These are phyloP conservation scores for Diaporthe caulivora DNA, from an alignment of 2,329 filamentous ascomycete species.

Conservation along the genomic window DNA sequence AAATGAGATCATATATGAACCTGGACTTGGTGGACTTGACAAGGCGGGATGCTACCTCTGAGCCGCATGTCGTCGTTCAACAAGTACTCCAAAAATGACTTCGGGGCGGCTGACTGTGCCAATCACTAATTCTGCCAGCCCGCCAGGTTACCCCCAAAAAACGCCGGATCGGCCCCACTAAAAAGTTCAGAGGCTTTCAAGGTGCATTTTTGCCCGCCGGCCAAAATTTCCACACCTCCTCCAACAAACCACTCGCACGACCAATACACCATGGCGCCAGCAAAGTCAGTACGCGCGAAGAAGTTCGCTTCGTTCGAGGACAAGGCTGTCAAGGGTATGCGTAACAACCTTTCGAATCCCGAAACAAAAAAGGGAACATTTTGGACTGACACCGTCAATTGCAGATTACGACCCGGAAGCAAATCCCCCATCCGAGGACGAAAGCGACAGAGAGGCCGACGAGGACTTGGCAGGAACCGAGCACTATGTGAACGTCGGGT, in stretches of 20 bases:
- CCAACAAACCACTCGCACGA: constrained; percentile 36
- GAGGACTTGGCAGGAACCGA: constrained; percentile 77
- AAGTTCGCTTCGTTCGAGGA: constrained; percentile 74
- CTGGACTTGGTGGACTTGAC: not conserved
- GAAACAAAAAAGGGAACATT: not conserved
- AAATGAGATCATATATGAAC: not conserved
- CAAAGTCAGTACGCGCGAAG: constrained; percentile 65
- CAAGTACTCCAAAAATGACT: not conserved
- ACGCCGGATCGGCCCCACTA: constrained; percentile 34
- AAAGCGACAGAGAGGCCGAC: constrained; percentile 63
- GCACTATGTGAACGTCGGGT: constrained; percentile 86
- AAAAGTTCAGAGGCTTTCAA: constrained; percentile 40
- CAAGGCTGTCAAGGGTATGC: constrained; percentile 70
- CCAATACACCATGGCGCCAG: constrained; percentile 59
- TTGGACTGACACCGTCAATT: not conserved
- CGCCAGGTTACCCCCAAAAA: not conserved
- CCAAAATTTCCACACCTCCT: constrained; percentile 34
- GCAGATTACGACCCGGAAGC: constrained; percentile 87
- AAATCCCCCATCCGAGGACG: constrained; percentile 66
- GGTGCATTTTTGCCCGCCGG: constrained; percentile 36
- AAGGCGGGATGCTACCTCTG: not conserved
- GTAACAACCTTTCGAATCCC: not conserved
- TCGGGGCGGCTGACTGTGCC: not conserved
- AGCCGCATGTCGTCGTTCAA: constrained; percentile 6
- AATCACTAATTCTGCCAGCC: constrained; percentile 5